Percentiles rank a stretch among this genome's conserved stretches.
Conservation (phyloP, 2,329 filamentous ascomycete species). For the Colletotrichum sp. region DNA sequence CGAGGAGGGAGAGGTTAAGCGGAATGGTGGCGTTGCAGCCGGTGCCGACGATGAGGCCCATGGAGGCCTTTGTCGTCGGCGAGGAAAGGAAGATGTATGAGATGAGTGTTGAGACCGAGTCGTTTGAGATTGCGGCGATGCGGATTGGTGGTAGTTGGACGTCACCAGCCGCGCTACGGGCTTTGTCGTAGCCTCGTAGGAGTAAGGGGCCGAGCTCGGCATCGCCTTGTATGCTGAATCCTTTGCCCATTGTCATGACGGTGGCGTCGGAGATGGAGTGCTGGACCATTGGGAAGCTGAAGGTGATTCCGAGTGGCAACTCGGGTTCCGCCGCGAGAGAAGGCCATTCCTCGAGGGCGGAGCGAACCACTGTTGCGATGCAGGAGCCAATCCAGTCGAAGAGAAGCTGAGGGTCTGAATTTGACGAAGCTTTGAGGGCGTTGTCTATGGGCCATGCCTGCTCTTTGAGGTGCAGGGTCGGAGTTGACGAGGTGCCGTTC, state of each 20-base stretch:
- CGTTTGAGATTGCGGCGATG: constrained; percentile 80
- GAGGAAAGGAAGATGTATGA: constrained; percentile 77
- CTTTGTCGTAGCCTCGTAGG: constrained; percentile 59
- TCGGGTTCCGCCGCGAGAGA: constrained; percentile 44
- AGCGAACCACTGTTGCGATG: constrained; percentile 73
- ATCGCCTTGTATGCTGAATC: constrained; percentile 66
- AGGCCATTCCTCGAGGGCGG: constrained; percentile 51
- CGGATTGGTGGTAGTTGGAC: constrained; percentile 64
- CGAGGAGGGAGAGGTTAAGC: constrained; percentile 65
- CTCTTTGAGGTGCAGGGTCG: constrained; percentile 66
- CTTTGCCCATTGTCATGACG: constrained; percentile 73
- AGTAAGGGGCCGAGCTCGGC: constrained; percentile 65
- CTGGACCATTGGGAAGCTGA: constrained; percentile 74
- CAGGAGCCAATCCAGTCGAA: constrained; percentile 84
- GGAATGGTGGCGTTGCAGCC: constrained; percentile 83
- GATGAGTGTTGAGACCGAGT: constrained; percentile 79
- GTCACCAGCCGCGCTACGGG: constrained; percentile 31
- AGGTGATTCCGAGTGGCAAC: constrained; percentile 70
- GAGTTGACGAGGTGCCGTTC: constrained; percentile 29
- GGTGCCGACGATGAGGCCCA: constrained; percentile 83
- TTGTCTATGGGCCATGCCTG: constrained; percentile 77
- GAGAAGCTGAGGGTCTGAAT: constrained; percentile 65
- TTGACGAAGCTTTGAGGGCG: constrained; percentile 69
- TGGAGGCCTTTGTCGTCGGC: constrained; percentile 65
- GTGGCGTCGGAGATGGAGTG: constrained; percentile 64